phyloP scores from a whole-genome alignment of 208 protist genomes.

The Porcisia deanei region DNA sequence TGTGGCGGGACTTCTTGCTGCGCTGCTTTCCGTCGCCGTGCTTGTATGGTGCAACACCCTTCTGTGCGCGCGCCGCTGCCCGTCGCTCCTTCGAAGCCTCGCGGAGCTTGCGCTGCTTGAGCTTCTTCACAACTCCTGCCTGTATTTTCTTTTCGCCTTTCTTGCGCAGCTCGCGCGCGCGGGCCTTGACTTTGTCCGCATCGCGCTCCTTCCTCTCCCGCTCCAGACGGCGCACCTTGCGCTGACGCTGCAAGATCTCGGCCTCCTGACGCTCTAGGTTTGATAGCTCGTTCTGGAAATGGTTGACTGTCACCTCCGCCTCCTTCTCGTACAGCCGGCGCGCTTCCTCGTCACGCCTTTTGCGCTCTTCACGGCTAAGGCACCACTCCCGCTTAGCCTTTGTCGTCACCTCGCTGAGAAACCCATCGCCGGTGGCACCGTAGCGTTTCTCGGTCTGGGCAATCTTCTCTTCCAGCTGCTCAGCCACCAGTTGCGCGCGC shows the following conservation, averaged over 20 bases:
- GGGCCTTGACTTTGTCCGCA: constrained; percentile 57
- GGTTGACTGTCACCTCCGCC: constrained; percentile 82
- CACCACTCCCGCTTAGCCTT: constrained; percentile 73
- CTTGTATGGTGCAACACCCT: constrained; percentile 53
- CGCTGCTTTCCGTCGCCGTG: constrained; percentile 55
- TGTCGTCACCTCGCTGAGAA: constrained; percentile 33
- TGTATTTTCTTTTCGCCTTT: constrained; percentile 84
- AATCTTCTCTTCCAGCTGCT: constrained; percentile 78
- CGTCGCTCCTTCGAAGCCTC: constrained; percentile 66
- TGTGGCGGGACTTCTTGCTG: constrained; percentile 78
- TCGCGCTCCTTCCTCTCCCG: constrained; percentile 58
- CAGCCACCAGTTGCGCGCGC: constrained; percentile 61
- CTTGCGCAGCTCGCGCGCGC: constrained; percentile 53
- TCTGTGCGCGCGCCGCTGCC: constrained; percentile 63
- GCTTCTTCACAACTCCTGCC: constrained; percentile 81
- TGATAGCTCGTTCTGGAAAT: constrained; percentile 83
- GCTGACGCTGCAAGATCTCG: constrained; percentile 54
- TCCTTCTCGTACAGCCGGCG: constrained; percentile 81
- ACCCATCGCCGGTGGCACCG: constrained; percentile 31
- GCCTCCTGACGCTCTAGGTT: constrained; percentile 70
- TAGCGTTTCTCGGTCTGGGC: constrained; percentile 77
- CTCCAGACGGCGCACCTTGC: constrained; percentile 43
- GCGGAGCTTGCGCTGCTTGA: constrained; percentile 86
- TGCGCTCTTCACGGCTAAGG: constrained; percentile 69
- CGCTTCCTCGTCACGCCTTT: constrained; percentile 67